Evolutionary conservation across 208 protist genomes (phyloP), one percentile per base, ranked within the genome.

Genomic region (Leishmania lainsoni): DNA sequence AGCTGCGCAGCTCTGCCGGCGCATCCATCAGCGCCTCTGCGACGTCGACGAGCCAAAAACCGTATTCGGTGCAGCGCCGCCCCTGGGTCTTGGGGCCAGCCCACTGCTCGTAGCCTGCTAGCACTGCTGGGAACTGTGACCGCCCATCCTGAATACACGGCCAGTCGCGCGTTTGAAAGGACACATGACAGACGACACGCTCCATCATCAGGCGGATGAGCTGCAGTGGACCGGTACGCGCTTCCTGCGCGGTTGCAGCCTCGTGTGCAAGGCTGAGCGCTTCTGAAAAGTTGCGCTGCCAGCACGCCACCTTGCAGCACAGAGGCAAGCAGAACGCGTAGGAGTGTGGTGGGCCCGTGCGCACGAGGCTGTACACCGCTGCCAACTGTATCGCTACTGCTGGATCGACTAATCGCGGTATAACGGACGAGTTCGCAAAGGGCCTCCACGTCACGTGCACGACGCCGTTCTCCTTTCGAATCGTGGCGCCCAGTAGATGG

Each of bases 241-340:
- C 32, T 9, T 70, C 35, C 56, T 92, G 86, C 26, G 86, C 88
- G 29, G 76, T 69, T 14, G 85, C 90, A 32, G 82, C 88, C 78
- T 90, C 84, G 45, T 78, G 79, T 49, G 85, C 93, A 58, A 92
- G 78, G 17, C 54, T 65, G 12, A 96, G 85, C 5, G 91, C 90
- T n/a, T 85, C 87, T 1, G 84, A 78, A 56, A 91, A 92, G 61
- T 83, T 75, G 35, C 78, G 74, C 81, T 91, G 81, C 93, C 93
- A 96, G 86, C 90, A 90, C 58, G 89, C 86, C 14, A 92, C 87
- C 76, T 90, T 92, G 83, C 91, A 95, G 73, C 80, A 85, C 35
- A 96, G 77, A 45, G 93, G 93, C 29, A 91, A 76, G 86, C 91
- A 94, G 75, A 94, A 96, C 45, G 91, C 84, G 80, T 94, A 91